A percentile compares a stretch with the other conserved stretches of the same genome.
These are phyloP conservation scores for Boletus rubroflammeus DNA, from an alignment of 768 basidiomycete species.

Conservation along the genomic window DNA sequence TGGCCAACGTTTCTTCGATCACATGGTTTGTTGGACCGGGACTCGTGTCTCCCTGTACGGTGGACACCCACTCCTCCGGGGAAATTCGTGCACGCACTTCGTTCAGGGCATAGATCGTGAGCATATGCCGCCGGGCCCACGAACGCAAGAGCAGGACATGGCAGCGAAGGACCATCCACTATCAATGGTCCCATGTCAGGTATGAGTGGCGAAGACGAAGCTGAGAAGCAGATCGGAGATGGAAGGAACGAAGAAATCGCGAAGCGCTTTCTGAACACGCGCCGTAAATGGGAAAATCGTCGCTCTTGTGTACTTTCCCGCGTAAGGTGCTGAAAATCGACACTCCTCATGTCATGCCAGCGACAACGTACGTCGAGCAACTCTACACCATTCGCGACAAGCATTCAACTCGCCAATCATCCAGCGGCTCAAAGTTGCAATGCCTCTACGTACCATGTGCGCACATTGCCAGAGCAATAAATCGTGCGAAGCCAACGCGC, in stretches of 20 bases:
- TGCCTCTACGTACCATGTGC: not conserved
- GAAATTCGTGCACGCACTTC: not conserved
- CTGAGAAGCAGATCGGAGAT: constrained; percentile 25
- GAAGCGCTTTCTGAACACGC: not conserved
- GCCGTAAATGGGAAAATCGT: constrained; percentile 6
- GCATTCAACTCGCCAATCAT: not conserved
- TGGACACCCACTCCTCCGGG: not conserved
- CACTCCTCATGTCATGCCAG: not conserved
- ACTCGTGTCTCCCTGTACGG: not conserved
- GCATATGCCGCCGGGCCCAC: constrained; percentile 7
- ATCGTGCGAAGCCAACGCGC: not conserved
- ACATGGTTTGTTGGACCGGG: constrained; percentile 2
- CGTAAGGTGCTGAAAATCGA: too few species aligned
- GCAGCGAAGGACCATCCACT: constrained; percentile 4
- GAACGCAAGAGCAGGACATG: not conserved
- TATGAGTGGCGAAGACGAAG: constrained; percentile 15
- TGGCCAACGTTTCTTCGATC: constrained; percentile 5
- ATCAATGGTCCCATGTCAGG: constrained; percentile 15
- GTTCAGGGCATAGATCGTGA: not conserved
- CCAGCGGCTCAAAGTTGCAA: not conserved
- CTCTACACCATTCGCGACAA: not conserved
- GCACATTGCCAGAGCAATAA: not conserved
- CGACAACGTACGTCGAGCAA: not conserved
- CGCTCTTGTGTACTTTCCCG: not conserved
- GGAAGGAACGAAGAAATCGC: constrained; percentile 10